A percentile compares a stretch with the other conserved stretches of the same genome.
Evolutionary conservation across 192 early-diverging fungal genomes (phyloP).

Genomic region (Backusella morwellensis): DNA sequence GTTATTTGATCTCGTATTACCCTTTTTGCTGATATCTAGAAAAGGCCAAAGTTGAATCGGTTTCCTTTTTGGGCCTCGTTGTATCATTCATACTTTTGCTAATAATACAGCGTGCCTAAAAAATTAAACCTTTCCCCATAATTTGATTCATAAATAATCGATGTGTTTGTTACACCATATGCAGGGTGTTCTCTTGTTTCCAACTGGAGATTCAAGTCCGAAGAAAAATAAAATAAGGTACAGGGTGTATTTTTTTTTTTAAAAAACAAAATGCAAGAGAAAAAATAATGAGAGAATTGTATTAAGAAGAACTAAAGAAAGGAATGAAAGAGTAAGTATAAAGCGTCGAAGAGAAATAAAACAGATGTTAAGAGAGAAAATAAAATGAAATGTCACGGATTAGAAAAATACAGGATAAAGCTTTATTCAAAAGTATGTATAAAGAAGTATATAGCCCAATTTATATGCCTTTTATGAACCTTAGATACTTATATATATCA

Average conservation of each 20-base stretch:
- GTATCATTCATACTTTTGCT: not conserved
- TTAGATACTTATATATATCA: not conserved
- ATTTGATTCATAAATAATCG: not conserved
- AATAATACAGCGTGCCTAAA: not conserved
- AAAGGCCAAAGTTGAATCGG: not conserved
- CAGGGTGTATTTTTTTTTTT: not conserved
- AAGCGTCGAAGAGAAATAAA: not conserved
- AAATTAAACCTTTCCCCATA: not conserved
- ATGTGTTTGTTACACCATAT: not conserved
- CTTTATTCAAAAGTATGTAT: not conserved
- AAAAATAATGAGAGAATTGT: not conserved
- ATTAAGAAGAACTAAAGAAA: not conserved
- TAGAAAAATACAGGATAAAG: not conserved
- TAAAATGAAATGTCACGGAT: not conserved
- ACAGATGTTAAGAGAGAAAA: not conserved
- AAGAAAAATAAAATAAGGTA: not conserved
- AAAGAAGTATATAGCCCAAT: not conserved
- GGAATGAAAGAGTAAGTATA: not conserved
- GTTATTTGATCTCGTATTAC: not conserved
- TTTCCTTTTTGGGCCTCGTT: not conserved
- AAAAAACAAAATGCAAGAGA: not conserved
- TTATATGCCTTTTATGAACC: not conserved
- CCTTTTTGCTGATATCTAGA: not conserved
- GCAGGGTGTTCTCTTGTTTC: slow-evolving; percentile 2
- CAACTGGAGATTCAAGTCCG: not conserved